phyloP scores from a whole-genome alignment of 345 rosid species.

The Linum usitatissimum region DNA sequence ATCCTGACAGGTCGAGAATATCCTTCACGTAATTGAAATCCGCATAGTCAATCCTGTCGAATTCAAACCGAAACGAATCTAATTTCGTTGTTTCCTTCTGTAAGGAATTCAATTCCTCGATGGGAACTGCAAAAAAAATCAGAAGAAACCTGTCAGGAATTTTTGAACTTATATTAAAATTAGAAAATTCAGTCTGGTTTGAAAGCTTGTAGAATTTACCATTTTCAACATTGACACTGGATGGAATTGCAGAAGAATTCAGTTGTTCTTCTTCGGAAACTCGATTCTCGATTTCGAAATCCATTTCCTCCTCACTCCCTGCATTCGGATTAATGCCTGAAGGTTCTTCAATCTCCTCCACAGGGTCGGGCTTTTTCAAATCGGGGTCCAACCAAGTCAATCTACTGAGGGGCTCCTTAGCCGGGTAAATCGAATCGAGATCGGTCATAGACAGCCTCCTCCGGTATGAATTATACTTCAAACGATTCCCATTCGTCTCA shows the following conservation, averaged over 20 bases:
- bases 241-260: constrained; percentile 13
- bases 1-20: constrained; percentile 53
- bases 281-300: constrained; percentile 11
- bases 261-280: constrained; percentile 19
- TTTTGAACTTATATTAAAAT: constrained; percentile 9
- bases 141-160: not conserved
- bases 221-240: constrained; percentile 15
- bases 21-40: constrained; percentile 46
- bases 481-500: constrained; percentile 16
- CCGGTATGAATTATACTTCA: constrained; percentile 32
- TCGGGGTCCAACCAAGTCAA: constrained; percentile 2
- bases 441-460: constrained; percentile 76
- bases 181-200: too few species aligned
- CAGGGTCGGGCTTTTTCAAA: constrained; percentile 14
- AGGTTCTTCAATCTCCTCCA: constrained; percentile 20
- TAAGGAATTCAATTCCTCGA: constrained; percentile 12
- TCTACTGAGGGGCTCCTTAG: constrained; percentile 22
- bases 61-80: constrained; percentile 7
- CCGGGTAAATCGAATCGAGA: constrained; percentile 44
- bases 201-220: constrained; percentile 18
- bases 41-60: constrained; percentile 21
- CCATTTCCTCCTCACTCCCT: constrained; percentile 9
- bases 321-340: constrained; percentile 9
- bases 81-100: not conserved
- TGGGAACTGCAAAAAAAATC: constrained; percentile 2